Percentiles rank a stretch among this genome's conserved stretches.
Evolutionary conservation across 225 moss, liverwort and hornwort species (phyloP).

Genomic region (Sphagnum contortum): DNA sequence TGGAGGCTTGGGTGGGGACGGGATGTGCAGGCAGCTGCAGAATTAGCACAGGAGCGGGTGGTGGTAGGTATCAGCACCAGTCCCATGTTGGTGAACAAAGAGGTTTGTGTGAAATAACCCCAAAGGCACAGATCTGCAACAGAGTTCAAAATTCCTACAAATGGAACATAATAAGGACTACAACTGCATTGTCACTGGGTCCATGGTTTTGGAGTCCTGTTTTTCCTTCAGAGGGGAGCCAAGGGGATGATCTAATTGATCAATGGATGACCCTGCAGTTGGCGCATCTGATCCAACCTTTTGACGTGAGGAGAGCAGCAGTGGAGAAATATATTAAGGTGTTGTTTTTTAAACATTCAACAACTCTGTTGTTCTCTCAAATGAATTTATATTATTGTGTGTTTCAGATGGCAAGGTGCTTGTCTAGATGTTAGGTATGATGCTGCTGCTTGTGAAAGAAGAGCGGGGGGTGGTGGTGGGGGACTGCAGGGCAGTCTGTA

Average conservation of each 20-base stretch:
- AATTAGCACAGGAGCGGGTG: slow-evolving; percentile 60
- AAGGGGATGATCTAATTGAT: too few species aligned
- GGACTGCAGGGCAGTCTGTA: slow-evolving; percentile 39
- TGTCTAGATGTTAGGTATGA: neutral
- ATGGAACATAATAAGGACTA: too few species aligned
- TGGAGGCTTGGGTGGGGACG: too few species aligned
- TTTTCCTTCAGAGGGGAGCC: too few species aligned
- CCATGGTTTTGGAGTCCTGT: too few species aligned
- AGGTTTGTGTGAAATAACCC: slow-evolving; percentile 20
- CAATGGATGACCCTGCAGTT: slow-evolving; percentile 14
- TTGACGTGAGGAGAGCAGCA: slow-evolving; percentile 58
- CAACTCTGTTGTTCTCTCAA: neutral
- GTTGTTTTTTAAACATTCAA: neutral
- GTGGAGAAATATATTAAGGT: slow-evolving; percentile 64
- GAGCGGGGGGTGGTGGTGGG: slow-evolving; percentile 3
- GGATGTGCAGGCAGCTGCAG: slow-evolving; percentile 51
- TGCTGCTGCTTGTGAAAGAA: neutral
- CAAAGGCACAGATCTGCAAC: too few species aligned
- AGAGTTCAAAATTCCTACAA: too few species aligned
- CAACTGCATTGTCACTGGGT: too few species aligned
- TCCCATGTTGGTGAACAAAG: slow-evolving; percentile 59
- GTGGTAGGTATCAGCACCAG: slow-evolving; percentile 71
- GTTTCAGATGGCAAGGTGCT: too few species aligned
- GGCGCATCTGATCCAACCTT: slow-evolving; percentile 51
- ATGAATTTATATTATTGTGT: neutral